Evolutionary conservation across 768 basidiomycete species (phyloP).

Genomic region (Xerocomus spinulosus): DNA sequence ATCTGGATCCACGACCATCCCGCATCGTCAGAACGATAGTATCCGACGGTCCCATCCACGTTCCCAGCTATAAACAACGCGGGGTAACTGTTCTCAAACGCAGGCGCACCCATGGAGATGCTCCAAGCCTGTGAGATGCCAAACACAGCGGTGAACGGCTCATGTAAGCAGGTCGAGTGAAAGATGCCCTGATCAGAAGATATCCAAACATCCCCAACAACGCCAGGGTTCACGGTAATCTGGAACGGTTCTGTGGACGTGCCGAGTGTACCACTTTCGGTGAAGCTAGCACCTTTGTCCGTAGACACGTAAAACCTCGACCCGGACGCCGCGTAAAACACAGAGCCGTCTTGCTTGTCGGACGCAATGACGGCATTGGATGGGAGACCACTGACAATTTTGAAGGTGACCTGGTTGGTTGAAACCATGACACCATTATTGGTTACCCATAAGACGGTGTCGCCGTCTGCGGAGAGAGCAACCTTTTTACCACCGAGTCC

Average conservation of each 20-base stretch:
- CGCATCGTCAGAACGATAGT: slow-evolving; percentile 51
- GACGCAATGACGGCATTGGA: slow-evolving; percentile 53
- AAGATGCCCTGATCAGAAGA: slow-evolving; percentile 10
- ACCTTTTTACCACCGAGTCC: slow-evolving; percentile 6
- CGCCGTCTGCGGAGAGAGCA: slow-evolving; percentile 7
- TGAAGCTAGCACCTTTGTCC: slow-evolving; percentile 47
- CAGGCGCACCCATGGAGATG: slow-evolving; percentile 5
- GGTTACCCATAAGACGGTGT: slow-evolving; percentile 8
- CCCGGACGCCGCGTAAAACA: slow-evolving; percentile 58
- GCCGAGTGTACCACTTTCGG: slow-evolving; percentile 14
- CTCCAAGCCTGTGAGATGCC: slow-evolving; percentile 7
- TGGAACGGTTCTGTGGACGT: slow-evolving; percentile 5
- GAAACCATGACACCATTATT: slow-evolving; percentile 9
- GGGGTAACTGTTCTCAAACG: neutral
- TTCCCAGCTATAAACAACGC: slow-evolving; percentile 7
- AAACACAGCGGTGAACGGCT: neutral
- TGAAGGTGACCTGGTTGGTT: slow-evolving; percentile 5
- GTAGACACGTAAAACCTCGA: slow-evolving; percentile 57
- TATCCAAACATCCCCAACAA: slow-evolving; percentile 8
- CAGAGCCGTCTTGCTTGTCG: slow-evolving; percentile 52
- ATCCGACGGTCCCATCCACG: neutral
- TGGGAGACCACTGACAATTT: slow-evolving; percentile 39
- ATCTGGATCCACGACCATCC: slow-evolving; percentile 58
- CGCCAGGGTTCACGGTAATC: slow-evolving; percentile 6
- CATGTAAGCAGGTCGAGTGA: neutral